Percentiles rank a stretch among this genome's conserved stretches.
Conservation (phyloP, 1,139 yeast genomes). For the Wickerhamiella infanticola region DNA sequence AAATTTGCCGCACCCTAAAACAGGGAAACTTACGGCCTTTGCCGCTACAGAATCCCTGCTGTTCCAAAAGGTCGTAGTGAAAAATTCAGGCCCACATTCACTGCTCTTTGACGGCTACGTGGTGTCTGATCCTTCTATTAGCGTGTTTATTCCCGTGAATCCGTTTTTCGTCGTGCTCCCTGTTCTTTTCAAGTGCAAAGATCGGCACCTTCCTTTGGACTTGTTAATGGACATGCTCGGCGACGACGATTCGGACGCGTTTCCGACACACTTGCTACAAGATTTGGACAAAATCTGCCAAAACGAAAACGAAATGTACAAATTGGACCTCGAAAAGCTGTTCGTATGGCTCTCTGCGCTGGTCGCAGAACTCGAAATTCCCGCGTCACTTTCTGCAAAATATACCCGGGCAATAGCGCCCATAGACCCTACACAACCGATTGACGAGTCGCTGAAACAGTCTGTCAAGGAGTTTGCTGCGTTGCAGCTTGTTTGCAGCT, state of each 20-base stretch:
- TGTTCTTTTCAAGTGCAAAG: conserved; percentile 14
- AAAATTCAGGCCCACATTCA: conserved; percentile 10
- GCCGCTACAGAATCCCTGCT: conserved; percentile 1
- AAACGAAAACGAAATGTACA: conserved; percentile 10
- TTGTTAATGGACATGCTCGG: conserved; percentile 19
- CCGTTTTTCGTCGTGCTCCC: conserved; percentile 20
- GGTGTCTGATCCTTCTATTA: conserved; percentile 10
- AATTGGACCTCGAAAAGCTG: conserved; percentile 14
- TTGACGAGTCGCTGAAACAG: conserved; percentile 15
- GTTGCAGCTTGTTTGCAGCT: conserved; percentile 18
- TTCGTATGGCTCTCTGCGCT: conserved; percentile 12
- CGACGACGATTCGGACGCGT: conserved; percentile 5
- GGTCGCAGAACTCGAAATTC: conserved; percentile 9
- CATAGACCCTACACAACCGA: conserved; percentile 14
- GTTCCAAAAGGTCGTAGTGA: background rate
- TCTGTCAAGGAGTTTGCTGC: conserved; percentile 18
- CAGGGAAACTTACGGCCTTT: conserved; percentile 15
- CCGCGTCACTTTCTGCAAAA: conserved; percentile 9
- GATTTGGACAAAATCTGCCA: conserved; percentile 2
- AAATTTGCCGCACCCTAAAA: conserved; percentile 17
- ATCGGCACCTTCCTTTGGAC: conserved; percentile 19
- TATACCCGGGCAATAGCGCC: conserved; percentile 17
- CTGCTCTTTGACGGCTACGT: conserved; percentile 11
- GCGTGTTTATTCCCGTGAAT: conserved; percentile 20
- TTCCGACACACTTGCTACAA: background rate